A percentile compares a stretch with the other conserved stretches of the same genome.
phyloP scores from a whole-genome alignment of 257 asterid genomes.

The Anisodus tanguticus region DNA sequence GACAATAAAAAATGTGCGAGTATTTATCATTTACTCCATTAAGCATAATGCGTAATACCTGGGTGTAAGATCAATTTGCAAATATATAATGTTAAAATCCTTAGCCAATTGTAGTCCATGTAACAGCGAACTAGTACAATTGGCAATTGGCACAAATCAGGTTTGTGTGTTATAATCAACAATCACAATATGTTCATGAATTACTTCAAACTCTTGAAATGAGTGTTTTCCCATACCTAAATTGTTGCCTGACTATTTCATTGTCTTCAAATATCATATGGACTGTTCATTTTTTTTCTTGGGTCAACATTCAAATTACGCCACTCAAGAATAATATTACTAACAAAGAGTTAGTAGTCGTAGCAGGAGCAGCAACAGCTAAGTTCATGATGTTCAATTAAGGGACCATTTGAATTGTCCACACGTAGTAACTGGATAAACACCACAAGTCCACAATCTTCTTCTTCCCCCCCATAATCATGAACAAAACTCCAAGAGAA shows the following conservation, averaged over 20 bases:
- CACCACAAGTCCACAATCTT: constrained; percentile 9
- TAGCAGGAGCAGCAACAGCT: constrained; percentile 5
- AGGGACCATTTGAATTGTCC: constrained; percentile 29
- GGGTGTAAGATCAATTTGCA: no score
- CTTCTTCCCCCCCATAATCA: constrained; percentile 22
- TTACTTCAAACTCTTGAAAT: background rate
- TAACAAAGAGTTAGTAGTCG: background rate
- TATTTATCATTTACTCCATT: no score
- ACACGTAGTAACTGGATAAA: constrained; percentile 22
- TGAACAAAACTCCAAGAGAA: constrained; percentile 25
- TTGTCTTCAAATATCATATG: background rate
- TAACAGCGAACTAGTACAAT: background rate
- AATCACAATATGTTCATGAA: background rate
- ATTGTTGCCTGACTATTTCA: background rate
- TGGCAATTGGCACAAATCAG: background rate
- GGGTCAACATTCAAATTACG: constrained; percentile 7
- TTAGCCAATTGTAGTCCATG: no score
- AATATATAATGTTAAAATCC: no score
- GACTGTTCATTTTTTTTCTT: background rate
- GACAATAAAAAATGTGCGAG: no score
- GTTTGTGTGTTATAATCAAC: background rate
- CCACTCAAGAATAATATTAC: background rate
- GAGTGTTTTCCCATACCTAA: background rate
- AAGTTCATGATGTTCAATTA: background rate
- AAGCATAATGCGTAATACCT: no score